A percentile compares a stretch with the other conserved stretches of the same genome.
These are phyloP conservation scores for Kondoa subrosea DNA, from an alignment of 768 basidiomycete species.

Conservation along the genomic window DNA sequence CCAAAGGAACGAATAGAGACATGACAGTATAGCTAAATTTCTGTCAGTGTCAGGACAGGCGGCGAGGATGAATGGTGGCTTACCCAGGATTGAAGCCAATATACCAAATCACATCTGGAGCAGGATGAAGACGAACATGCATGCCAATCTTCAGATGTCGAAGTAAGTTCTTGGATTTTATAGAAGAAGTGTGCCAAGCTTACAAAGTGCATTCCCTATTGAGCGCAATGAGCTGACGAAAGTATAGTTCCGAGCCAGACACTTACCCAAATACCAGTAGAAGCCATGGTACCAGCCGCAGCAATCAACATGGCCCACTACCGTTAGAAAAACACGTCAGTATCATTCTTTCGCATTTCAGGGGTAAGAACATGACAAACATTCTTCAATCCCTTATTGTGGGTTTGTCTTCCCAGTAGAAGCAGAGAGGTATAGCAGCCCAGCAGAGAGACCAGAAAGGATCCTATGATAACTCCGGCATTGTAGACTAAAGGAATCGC, in stretches of 20 bases:
- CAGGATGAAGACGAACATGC: constrained; percentile 26
- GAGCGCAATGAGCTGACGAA: not conserved
- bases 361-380: not conserved
- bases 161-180: not conserved
- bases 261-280: constrained; percentile 29
- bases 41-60: not conserved
- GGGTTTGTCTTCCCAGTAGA: constrained; percentile 30
- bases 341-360: not conserved
- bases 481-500: constrained; percentile 29
- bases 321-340: constrained; percentile 8
- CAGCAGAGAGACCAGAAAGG: constrained; percentile 33
- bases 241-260: constrained; percentile 10
- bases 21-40: constrained; percentile 31
- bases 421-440: constrained; percentile 33
- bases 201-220: constrained; percentile 31
- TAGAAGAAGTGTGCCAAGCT: not conserved
- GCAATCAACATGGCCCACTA: constrained; percentile 25
- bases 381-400: constrained; percentile 28
- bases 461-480: constrained; percentile 31
- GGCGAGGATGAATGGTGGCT: constrained; percentile 3
- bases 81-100: constrained; percentile 25
- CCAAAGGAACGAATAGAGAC: constrained; percentile 32
- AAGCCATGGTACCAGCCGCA: constrained; percentile 30
- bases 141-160: constrained; percentile 24
- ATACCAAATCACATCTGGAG: constrained; percentile 29